Evolutionary conservation across 2,329 filamentous ascomycete species (phyloP).

Genomic region (Trichophyton mentagrophytes): DNA sequence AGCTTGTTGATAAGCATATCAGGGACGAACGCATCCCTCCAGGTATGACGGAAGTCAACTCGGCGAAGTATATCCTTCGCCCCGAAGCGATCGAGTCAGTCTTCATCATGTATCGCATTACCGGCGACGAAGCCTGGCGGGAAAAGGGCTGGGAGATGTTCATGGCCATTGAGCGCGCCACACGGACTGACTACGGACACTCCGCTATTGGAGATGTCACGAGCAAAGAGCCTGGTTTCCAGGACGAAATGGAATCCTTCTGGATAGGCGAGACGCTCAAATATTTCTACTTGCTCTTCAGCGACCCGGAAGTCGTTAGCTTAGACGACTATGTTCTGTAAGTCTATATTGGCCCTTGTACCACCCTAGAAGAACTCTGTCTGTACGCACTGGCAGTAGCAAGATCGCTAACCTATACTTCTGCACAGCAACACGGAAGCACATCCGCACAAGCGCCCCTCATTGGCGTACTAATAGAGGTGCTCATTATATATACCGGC

Average conservation of each 20-base stretch:
- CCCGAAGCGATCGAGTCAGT: constrained; percentile 81
- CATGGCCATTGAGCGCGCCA: constrained; percentile 53
- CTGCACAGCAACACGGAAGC: constrained; percentile 38
- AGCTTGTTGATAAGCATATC: constrained; percentile 29
- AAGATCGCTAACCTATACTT: not conserved
- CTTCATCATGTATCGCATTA: constrained; percentile 85
- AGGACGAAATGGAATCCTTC: constrained; percentile 72
- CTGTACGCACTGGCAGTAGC: not conserved
- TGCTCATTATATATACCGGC: not conserved
- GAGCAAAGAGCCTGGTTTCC: constrained; percentile 44
- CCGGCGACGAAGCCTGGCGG: constrained; percentile 60
- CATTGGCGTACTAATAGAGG: not conserved
- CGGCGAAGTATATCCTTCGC: constrained; percentile 33
- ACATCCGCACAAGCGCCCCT: constrained; percentile 34
- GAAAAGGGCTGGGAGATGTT: constrained; percentile 86
- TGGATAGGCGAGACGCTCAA: constrained; percentile 87
- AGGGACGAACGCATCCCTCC: constrained; percentile 32
- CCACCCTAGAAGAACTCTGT: not conserved
- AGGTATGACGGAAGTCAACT: constrained; percentile 29
- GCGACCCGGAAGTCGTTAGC: constrained; percentile 49
- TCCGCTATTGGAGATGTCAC: constrained; percentile 34
- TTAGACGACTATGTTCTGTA: constrained; percentile 54
- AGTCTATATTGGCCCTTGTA: constrained; percentile 22
- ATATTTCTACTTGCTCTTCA: constrained; percentile 78
- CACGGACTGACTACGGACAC: constrained; percentile 53